Percentiles rank a stretch among this genome's conserved stretches.
Evolutionary conservation across 2,329 filamentous ascomycete species (phyloP).

Genomic region (Diaporthe capsici): DNA sequence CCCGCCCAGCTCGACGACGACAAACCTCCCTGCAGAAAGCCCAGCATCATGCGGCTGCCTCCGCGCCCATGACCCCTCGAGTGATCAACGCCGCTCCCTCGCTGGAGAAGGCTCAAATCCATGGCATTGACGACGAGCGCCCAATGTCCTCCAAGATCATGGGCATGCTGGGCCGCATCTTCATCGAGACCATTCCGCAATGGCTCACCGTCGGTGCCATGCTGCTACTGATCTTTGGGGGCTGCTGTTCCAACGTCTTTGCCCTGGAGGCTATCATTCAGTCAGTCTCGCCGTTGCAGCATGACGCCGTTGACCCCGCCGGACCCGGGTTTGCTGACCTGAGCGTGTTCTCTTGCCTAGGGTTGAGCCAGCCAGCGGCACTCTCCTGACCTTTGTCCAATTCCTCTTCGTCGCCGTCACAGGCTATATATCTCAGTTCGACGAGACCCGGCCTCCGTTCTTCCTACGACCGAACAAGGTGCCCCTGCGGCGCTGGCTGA

Average conservation of each 20-base stretch:
- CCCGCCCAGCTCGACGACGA: constrained; percentile 59
- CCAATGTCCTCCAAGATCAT: constrained; percentile 64
- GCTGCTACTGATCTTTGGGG: constrained; percentile 91
- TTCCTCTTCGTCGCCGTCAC: constrained; percentile 86
- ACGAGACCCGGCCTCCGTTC: constrained; percentile 74
- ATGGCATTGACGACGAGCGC: constrained; percentile 67
- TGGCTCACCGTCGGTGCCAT: constrained; percentile 77
- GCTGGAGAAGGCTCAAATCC: constrained; percentile 68
- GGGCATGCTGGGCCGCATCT: constrained; percentile 65
- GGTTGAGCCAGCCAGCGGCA: constrained; percentile 86
- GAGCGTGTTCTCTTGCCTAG: constrained; percentile 57
- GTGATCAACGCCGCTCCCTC: constrained; percentile 68
- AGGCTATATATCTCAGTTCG: constrained; percentile 83
- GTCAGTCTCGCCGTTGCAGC: constrained; percentile 66
- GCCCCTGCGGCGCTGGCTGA: constrained; percentile 85
- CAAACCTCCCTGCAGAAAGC: constrained; percentile 60
- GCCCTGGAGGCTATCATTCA: constrained; percentile 95
- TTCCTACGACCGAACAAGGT: constrained; percentile 84
- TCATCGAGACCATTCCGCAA: constrained; percentile 71
- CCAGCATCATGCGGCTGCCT: constrained; percentile 56
- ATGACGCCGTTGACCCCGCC: not conserved
- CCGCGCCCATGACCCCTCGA: constrained; percentile 58
- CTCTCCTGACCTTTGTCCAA: constrained; percentile 90
- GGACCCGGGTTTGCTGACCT: constrained; percentile 44
- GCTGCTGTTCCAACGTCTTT: constrained; percentile 80